phyloP scores from a whole-genome alignment of 805 yeast species.

The Cyberlindnera meyerae region DNA sequence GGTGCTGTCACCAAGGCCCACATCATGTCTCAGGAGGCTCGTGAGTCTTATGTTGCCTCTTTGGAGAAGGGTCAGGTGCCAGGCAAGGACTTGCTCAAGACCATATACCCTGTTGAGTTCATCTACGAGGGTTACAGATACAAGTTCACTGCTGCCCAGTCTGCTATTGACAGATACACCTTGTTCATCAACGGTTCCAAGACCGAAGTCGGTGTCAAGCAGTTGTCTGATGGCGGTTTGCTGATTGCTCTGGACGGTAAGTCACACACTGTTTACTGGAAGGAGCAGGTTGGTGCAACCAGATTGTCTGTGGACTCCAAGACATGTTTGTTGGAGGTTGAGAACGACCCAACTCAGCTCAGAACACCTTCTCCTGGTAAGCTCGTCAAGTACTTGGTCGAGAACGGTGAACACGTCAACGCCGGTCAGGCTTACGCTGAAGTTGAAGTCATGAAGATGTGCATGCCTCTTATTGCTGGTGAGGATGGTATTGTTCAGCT shows the following conservation, averaged over 20 bases:
- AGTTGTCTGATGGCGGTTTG: constrained; percentile 93
- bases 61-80: constrained; percentile 96
- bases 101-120: constrained; percentile 89
- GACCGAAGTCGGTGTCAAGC: constrained; percentile 78
- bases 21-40: constrained; percentile 65
- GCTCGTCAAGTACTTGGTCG: constrained; percentile 87
- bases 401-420: constrained; percentile 86
- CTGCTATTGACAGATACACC: constrained; percentile 80
- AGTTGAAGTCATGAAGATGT: constrained; percentile 99
- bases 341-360: constrained; percentile 97
- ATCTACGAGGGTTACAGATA: constrained; percentile 91
- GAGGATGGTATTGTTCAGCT: constrained; percentile 92
- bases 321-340: constrained; percentile 90
- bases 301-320: constrained; percentile 92
- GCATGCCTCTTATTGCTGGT: constrained; percentile 92
- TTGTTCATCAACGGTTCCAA: constrained; percentile 91
- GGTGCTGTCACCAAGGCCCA: constrained; percentile 98
- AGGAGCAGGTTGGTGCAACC: constrained; percentile 94
- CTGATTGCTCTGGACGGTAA: constrained; percentile 84
- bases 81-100: constrained; percentile 70
- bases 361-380: constrained; percentile 99
- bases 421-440: constrained; percentile 96
- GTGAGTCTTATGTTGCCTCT: constrained; percentile 64
- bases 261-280: constrained; percentile 95
- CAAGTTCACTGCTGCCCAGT: constrained; percentile 92